Percentiles rank a stretch among this genome's conserved stretches.
Conservation (phyloP, 345 rosid species). For the Heritiera fomes region DNA sequence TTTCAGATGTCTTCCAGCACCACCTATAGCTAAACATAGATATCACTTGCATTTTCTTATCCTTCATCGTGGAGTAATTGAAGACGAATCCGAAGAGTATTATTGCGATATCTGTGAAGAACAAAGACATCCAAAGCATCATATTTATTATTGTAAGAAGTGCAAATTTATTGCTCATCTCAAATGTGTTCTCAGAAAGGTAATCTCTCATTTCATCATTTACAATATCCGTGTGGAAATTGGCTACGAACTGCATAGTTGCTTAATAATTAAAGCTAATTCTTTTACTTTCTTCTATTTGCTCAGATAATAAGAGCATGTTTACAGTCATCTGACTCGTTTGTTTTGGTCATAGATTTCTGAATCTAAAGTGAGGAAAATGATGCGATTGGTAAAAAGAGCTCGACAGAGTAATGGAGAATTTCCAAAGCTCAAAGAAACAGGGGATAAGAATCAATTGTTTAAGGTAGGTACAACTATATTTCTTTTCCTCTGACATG, state of each 20-base stretch:
- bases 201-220: not conserved
- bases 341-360: not conserved
- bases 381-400: not conserved
- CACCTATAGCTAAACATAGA: not conserved
- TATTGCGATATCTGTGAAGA: not conserved
- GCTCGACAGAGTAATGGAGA: not conserved
- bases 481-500: not conserved
- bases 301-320: no score
- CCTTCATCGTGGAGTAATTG: not conserved
- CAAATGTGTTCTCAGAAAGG: constrained; percentile 11
- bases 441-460: not conserved
- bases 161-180: not conserved
- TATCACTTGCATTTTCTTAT: not conserved
- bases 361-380: not conserved
- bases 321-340: not conserved
- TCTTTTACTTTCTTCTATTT: no score
- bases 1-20: not conserved
- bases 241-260: not conserved
- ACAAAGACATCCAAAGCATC: not conserved
- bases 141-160: constrained; percentile 3
- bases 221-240: not conserved
- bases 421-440: not conserved
- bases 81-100: not conserved
- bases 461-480: not conserved
- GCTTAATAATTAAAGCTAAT: no score